Conservation (phyloP, 257 asterid genomes). For the Jaltomata sinuosa region DNA sequence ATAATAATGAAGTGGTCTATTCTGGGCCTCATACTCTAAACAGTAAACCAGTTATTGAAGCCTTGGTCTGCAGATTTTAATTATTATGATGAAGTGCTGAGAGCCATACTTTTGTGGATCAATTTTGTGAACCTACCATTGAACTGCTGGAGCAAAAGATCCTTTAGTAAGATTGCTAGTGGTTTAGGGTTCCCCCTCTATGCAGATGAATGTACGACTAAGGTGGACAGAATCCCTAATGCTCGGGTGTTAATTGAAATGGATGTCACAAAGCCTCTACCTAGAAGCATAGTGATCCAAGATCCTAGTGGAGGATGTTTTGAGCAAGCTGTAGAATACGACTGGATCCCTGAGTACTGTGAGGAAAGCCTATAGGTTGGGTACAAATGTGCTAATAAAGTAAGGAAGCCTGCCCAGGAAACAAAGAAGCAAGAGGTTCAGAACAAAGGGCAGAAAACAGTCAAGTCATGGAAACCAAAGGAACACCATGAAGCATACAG, state of each 20-base stretch:
- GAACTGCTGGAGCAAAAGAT: background rate
- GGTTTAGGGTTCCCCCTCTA: background rate
- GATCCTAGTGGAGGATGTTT: background rate
- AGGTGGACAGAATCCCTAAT: background rate
- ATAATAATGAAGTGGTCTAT: no score
- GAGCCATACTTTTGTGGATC: background rate
- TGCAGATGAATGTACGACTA: background rate
- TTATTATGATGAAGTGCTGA: background rate
- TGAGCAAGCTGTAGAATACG: background rate
- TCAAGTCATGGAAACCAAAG: no score
- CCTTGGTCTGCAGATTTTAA: background rate
- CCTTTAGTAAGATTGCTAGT: background rate
- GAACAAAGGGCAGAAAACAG: no score
- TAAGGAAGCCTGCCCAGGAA: background rate
- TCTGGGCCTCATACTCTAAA: no score
- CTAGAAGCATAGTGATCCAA: background rate
- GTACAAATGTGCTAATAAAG: background rate
- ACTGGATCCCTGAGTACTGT: background rate
- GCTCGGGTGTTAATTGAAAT: background rate
- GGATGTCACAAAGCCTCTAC: background rate
- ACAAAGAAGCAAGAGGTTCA: background rate
- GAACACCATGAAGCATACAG: no score
- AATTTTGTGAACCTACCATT: no score
- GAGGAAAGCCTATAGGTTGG: background rate
- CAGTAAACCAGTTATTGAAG: background rate